Base-by-base conservation (phyloP, 345 rosid species). In the Lumnitzera racemosa region DNA sequence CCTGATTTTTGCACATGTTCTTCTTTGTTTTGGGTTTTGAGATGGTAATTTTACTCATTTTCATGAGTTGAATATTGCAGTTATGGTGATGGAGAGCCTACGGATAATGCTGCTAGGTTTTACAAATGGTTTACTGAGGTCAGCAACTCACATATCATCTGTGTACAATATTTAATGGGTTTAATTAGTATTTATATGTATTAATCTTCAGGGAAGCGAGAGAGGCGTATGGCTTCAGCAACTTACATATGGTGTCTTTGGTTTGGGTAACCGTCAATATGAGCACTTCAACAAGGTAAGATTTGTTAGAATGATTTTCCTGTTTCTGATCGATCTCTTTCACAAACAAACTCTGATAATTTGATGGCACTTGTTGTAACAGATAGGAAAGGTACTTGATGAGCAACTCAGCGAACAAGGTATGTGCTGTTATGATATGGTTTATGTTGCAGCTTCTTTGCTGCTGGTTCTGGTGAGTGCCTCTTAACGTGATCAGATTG, bases 11-110 rank as follows among this genome's bases (percentile, higher is more conserved):
- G 17, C 14, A 13, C 4, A 46, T 3, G 24, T 7, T 9, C 1
- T 7, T 9, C 1, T 15, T 8, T 27, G 31, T 49, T 15, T 7
- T 3, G 2, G 15, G 20, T 65, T 20, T 46, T 56, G 20, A 3
- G 14, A 13, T 13, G 24, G 24, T 0, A 12, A 46, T 4, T 47
- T 25, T 46, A 25, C 43, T 31, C 41, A 7, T 14, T 36, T 59
- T 51, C 12, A 49, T 70, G 43, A 64, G 65, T 16, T 54, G 29
- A 57, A 61, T 68, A 11, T 72, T 65, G 31, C 64, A 95, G 99
- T 66, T 95, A 95, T 56, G 99, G 99, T 77, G 99, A 95, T 64
- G 99, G 99, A 51, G 99, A 95, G 70, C 99, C 99, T 13, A 95
- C 99, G 0, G 99, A 95, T 36, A 95, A 95, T 68, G 99, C 99